A percentile compares a stretch with the other conserved stretches of the same genome.
These are phyloP conservation scores for Madurella fahalii DNA, from an alignment of 2,329 filamentous ascomycete genomes.

Conservation along the genomic window DNA sequence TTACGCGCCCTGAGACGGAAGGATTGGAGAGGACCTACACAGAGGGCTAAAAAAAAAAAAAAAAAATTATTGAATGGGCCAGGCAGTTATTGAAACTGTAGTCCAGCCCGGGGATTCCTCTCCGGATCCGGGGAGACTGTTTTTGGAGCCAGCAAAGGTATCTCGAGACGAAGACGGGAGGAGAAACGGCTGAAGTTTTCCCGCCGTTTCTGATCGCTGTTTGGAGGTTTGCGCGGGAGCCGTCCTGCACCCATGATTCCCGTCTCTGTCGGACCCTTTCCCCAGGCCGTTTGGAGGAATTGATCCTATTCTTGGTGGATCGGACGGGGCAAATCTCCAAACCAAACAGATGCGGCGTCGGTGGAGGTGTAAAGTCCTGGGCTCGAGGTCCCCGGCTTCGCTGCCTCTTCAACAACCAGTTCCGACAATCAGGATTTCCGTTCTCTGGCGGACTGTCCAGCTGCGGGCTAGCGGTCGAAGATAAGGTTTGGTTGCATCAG, in stretches of 20 bases:
- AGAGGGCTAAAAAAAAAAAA: background rate
- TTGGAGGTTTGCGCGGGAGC: conserved; percentile 15
- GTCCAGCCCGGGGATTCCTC: too few species aligned
- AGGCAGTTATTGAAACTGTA: background rate
- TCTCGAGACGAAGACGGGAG: background rate
- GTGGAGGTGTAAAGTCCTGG: background rate
- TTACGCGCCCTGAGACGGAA: conserved; percentile 1
- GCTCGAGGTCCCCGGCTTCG: background rate
- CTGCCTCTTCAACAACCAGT: too few species aligned
- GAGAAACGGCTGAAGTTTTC: background rate
- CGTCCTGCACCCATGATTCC: conserved; percentile 15
- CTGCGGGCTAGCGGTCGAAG: background rate
- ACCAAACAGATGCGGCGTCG: conserved; percentile 12
- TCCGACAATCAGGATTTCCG: too few species aligned
- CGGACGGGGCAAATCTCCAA: conserved; percentile 18
- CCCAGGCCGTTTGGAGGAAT: conserved; percentile 12
- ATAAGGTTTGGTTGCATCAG: conserved; percentile 11
- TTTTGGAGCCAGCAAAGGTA: background rate
- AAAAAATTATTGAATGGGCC: background rate
- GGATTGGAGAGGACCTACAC: background rate
- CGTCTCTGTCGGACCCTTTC: conserved; percentile 18
- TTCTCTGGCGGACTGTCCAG: background rate
- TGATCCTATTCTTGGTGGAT: conserved; percentile 18
- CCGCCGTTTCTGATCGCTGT: conserved; percentile 22
- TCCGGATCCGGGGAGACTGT: too few species aligned